Evolutionary conservation across 345 rosid species (phyloP), one percentile per base, ranked within the genome.

Genomic region (Euphorbia tirucalli): DNA sequence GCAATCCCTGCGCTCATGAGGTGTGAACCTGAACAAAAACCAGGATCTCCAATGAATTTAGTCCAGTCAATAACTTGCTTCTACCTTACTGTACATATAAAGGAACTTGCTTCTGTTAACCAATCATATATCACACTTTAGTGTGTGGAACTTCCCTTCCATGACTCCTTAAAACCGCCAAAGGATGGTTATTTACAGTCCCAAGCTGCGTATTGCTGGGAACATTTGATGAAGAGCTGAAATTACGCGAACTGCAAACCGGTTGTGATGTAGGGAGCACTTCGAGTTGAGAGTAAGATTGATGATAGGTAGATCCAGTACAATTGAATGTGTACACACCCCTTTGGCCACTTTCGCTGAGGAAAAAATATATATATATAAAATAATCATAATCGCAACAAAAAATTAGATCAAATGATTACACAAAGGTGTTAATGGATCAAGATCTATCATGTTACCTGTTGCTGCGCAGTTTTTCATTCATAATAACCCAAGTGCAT

Each of bases 161-260:
- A 50, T 30, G 82, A 43, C 69, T 77, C 71, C 78, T 74, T 54
- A 59, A 41, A 61, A 71, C 16, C 15, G 77, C 57, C 72, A 76
- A 65, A 27, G 77, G 85, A 73, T 75, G 83, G 71, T 74, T 83
- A 71, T 68, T 79, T 50, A 39, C 63, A 24, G 79, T 54, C 27
- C 74, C 73, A 0, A 74, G 75, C 21, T 80, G 71, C 63, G 68
- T 56, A 27, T 76, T 76, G 65, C 65, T 74, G 61, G 83, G 70
- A 71, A 65, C 68, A 44, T 57, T 77, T 39, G 74, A 69, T 16
- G 79, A 30, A 57, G 83, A 72, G 71, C 71, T 75, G 63, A 76
- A 76, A 74, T 64, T 72, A 24, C 48, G 81, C 8, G 78, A 57
- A 74, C 65, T 56, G 21, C 39, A 69, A 22, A 71, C 76, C 74